phyloP scores from a whole-genome alignment of 106 monocot genomes.

The Phalaenopsis equestris region DNA sequence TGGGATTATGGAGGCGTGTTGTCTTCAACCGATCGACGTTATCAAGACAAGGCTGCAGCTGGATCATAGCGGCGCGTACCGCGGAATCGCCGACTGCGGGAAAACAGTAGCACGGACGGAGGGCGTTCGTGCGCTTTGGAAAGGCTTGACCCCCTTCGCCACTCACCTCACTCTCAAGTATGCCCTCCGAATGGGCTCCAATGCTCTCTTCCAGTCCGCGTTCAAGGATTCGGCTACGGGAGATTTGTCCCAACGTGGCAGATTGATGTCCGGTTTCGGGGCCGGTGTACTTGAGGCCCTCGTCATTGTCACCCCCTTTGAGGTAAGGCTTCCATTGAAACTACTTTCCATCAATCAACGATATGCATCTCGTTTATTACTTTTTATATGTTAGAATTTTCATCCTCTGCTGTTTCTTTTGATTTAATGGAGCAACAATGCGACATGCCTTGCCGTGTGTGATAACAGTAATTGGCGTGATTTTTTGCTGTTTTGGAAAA shows the following conservation, averaged over 20 bases:
- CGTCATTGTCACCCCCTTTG: conserved; percentile 92
- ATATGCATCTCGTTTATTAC: background rate
- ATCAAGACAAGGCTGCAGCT: conserved; percentile 96
- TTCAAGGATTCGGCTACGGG: conserved; percentile 46
- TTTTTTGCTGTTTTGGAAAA: too few relatives aligned
- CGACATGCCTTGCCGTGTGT: too few relatives aligned
- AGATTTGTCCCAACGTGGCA: conserved; percentile 24
- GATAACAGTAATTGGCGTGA: too few relatives aligned
- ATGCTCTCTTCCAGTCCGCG: conserved; percentile 52
- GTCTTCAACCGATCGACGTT: conserved; percentile 97
- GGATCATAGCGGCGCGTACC: conserved; percentile 59
- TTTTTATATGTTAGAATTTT: background rate
- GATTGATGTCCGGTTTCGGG: conserved; percentile 49
- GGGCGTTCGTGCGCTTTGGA: conserved; percentile 71
- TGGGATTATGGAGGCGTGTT: conserved; percentile 85
- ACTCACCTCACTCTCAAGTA: conserved; percentile 80
- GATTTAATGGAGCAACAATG: background rate
- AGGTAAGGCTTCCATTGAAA: conserved; percentile 22
- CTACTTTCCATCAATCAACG: background rate
- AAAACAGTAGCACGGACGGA: conserved; percentile 34
- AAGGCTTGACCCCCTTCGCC: conserved; percentile 79
- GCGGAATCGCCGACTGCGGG: conserved; percentile 65
- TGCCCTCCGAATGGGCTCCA: conserved; percentile 69
- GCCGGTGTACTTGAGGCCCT: conserved; percentile 95
- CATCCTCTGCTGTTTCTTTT: background rate